Conservation (phyloP, 1,139 yeast genomes). For the Lizanozyma gosingica region DNA sequence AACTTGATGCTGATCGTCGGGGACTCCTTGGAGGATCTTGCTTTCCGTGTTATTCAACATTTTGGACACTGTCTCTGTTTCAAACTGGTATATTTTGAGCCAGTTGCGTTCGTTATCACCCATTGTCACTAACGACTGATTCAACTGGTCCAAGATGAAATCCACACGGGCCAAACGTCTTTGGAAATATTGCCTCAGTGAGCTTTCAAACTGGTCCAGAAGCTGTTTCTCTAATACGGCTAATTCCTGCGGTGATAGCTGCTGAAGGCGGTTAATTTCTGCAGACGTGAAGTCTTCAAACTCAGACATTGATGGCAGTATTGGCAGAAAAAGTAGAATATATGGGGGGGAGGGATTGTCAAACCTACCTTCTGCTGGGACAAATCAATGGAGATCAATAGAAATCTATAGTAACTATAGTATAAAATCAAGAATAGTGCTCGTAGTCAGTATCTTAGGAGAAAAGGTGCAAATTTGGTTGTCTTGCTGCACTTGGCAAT, state of each 20-base stretch:
- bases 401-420: too few relatives aligned
- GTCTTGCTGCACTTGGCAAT: too few relatives aligned
- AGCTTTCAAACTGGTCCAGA: background rate
- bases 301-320: too few relatives aligned
- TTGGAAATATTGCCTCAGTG: background rate
- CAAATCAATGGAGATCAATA: too few relatives aligned
- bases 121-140: background rate
- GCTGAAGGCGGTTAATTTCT: background rate
- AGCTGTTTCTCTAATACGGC: background rate
- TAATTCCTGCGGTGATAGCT: constrained; percentile 1
- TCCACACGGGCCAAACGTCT: background rate
- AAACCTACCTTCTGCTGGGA: too few relatives aligned
- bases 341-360: too few relatives aligned
- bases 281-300: background rate
- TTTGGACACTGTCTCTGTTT: constrained; percentile 3
- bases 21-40: constrained; percentile 13
- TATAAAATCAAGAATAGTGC: too few relatives aligned
- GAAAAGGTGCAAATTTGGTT: too few relatives aligned
- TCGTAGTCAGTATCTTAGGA: too few relatives aligned
- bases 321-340: too few relatives aligned
- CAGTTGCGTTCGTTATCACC: background rate
- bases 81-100: constrained; percentile 11
- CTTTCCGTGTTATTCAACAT: constrained; percentile 9
- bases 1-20: constrained; percentile 2
- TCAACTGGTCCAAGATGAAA: background rate